A percentile compares a stretch with the other conserved stretches of the same genome.
Evolutionary conservation across 2,329 filamentous ascomycete genomes (phyloP).

Genomic region (Penicillium glabrum): DNA sequence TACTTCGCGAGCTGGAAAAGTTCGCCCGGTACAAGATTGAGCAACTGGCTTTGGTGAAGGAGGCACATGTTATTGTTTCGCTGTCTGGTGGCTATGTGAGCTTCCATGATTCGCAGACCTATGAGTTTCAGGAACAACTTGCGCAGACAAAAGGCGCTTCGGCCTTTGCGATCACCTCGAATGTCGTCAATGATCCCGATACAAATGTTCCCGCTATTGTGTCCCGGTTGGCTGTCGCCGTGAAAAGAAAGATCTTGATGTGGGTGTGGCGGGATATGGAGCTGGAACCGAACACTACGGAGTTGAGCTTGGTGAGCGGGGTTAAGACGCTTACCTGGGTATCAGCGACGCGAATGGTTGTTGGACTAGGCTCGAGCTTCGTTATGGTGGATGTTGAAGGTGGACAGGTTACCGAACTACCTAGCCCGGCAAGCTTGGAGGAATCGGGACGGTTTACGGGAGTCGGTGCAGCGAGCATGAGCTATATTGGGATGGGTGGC

Average conservation of each 20-base stretch:
- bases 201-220: slow-evolving; percentile 93
- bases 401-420: slow-evolving; percentile 73
- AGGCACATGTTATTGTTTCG: slow-evolving; percentile 86
- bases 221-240: slow-evolving; percentile 83
- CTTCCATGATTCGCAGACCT: slow-evolving; percentile 84
- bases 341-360: slow-evolving; percentile 79
- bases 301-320: slow-evolving; percentile 77
- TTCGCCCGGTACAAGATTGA: slow-evolving; percentile 89
- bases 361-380: slow-evolving; percentile 88
- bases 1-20: slow-evolving; percentile 88
- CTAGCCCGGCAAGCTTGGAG: slow-evolving; percentile 71
- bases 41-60: slow-evolving; percentile 93
- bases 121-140: slow-evolving; percentile 77
- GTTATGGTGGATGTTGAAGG: slow-evolving; percentile 81
- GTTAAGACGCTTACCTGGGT: slow-evolving; percentile 92
- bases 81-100: slow-evolving; percentile 87
- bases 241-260: slow-evolving; percentile 83
- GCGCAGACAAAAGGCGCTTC: slow-evolving; percentile 82
- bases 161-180: slow-evolving; percentile 89
- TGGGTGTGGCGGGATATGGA: slow-evolving; percentile 99
- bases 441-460: slow-evolving; percentile 77
- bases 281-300: slow-evolving; percentile 67
- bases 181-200: slow-evolving; percentile 84
- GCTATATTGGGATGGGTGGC: slow-evolving; percentile 91
- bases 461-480: slow-evolving; percentile 83